Conservation (phyloP, 305 asterid species). For the Salvia sclarea region DNA sequence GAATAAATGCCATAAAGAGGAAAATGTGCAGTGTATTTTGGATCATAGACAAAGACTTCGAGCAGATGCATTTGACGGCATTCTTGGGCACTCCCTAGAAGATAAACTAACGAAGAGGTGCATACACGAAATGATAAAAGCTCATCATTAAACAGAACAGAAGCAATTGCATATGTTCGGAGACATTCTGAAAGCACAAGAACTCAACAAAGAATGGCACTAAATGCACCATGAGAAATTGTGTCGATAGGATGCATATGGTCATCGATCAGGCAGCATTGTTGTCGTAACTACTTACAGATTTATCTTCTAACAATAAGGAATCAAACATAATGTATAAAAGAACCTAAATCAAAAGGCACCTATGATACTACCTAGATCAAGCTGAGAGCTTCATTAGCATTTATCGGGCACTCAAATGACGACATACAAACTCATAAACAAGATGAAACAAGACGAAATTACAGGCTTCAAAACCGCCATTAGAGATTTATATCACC, state of each 20-base stretch:
- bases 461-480: neutral
- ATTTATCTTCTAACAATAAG: neutral
- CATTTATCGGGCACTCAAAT: neutral
- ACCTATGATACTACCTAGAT: neutral
- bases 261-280: neutral
- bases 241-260: neutral
- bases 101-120: neutral
- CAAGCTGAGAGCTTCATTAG: constrained; percentile 7
- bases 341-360: neutral
- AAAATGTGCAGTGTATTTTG: neutral
- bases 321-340: neutral
- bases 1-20: neutral
- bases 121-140: neutral
- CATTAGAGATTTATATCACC: neutral
- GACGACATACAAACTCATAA: neutral
- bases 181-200: neutral
- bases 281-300: neutral
- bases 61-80: neutral
- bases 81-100: neutral
- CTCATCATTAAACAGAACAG: neutral
- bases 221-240: neutral
- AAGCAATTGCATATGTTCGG: neutral
- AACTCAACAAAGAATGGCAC: neutral
- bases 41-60: neutral
- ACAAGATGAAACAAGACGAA: neutral